phyloP scores from a whole-genome alignment of 2,329 filamentous ascomycete species.

The Paecilomyces sp. region DNA sequence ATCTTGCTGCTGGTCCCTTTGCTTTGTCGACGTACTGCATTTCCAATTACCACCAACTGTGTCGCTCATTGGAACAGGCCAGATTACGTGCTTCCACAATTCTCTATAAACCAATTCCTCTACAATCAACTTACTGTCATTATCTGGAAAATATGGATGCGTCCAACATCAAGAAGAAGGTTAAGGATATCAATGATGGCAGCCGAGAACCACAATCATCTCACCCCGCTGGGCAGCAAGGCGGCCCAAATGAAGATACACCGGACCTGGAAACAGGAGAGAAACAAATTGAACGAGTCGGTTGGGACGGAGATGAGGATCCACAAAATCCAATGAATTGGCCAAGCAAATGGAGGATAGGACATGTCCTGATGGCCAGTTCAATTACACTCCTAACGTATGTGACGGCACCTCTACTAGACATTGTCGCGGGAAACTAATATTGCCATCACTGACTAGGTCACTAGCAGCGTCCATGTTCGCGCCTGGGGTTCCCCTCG shows the following conservation, averaged over 20 bases:
- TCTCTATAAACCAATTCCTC: neutral
- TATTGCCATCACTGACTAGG: constrained; percentile 3
- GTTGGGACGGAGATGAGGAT: neutral
- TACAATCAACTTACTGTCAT: neutral
- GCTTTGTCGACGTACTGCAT: no score
- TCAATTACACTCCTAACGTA: neutral
- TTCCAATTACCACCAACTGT: neutral
- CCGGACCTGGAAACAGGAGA: neutral
- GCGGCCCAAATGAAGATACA: neutral
- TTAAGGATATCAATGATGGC: neutral
- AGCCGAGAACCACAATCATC: neutral
- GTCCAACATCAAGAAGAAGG: neutral
- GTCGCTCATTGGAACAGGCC: neutral
- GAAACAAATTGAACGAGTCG: neutral
- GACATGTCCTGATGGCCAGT: neutral
- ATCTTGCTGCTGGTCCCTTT: no score
- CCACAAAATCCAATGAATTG: neutral
- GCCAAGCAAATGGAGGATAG: neutral
- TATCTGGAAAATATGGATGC: neutral
- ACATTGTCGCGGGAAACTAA: neutral
- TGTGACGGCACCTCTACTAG: neutral
- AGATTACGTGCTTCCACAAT: neutral
- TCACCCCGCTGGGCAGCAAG: neutral
- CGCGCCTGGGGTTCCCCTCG: constrained; percentile 39
- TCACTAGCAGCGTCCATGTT: constrained; percentile 45